Conservation (phyloP, 495 filamentous ascomycete genomes). For the Podospora anserina region DNA sequence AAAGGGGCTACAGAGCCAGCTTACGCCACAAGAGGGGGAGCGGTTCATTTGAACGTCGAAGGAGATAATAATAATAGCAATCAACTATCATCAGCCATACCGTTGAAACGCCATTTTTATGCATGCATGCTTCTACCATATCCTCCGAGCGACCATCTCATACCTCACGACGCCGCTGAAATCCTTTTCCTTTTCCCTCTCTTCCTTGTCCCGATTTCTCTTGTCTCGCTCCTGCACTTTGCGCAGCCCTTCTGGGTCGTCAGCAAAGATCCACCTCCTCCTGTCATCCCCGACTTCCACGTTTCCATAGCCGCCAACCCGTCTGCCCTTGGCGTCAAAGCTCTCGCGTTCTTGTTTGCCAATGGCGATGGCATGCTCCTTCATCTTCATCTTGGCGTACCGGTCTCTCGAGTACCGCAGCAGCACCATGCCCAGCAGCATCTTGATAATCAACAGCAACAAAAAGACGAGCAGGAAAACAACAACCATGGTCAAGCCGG, state of each 20-base stretch:
- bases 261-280: conserved; percentile 79
- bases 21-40: conserved; percentile 28
- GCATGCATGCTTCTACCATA: conserved; percentile 22
- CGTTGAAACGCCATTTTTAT: background rate
- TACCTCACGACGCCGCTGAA: conserved; percentile 73
- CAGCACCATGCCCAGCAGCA: conserved; percentile 79
- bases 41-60: background rate
- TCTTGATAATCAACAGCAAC: conserved; percentile 73
- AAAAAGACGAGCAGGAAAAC: conserved; percentile 76
- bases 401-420: conserved; percentile 69
- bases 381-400: conserved; percentile 74
- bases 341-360: conserved; percentile 51
- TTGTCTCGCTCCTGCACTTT: conserved; percentile 67
- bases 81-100: background rate
- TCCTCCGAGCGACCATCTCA: conserved; percentile 70
- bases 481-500: conserved; percentile 67
- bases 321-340: conserved; percentile 64
- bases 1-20: conserved; percentile 64
- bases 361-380: conserved; percentile 52
- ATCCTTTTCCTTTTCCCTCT: conserved; percentile 50
- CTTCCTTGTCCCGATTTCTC: conserved; percentile 53
- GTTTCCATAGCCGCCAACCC: conserved; percentile 76
- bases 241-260: conserved; percentile 69
- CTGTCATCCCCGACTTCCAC: conserved; percentile 89
- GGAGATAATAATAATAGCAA: background rate